Evolutionary conservation across 768 basidiomycete genomes (phyloP).

Genomic region (Lactifluus volemus): DNA sequence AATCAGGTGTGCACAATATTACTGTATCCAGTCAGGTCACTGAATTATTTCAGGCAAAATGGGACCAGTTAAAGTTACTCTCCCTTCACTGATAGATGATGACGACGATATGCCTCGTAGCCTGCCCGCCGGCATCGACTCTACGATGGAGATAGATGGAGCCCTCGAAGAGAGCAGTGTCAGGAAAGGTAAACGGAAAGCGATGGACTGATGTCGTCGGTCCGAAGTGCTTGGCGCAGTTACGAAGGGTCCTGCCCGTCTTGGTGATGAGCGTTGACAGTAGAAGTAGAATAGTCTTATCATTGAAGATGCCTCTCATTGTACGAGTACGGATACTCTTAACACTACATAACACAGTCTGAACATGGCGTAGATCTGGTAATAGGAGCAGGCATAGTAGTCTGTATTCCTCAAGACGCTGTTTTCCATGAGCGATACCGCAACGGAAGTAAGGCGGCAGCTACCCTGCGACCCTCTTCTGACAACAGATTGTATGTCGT

Average conservation of each 20-base stretch:
- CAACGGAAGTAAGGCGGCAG: constrained; percentile 79
- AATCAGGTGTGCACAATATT: constrained; percentile 41
- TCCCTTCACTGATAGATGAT: constrained; percentile 52
- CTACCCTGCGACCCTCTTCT: constrained; percentile 90
- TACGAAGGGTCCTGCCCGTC: not conserved
- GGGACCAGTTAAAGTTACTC: constrained; percentile 48
- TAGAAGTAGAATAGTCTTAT: not conserved
- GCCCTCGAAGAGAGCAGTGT: constrained; percentile 28
- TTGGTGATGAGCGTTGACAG: not conserved
- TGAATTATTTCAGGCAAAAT: constrained; percentile 35
- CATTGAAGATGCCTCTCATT: not conserved
- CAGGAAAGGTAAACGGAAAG: constrained; percentile 61
- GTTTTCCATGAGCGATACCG: constrained; percentile 44
- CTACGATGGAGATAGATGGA: constrained; percentile 21
- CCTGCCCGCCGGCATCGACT: constrained; percentile 1
- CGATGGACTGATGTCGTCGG: constrained; percentile 24
- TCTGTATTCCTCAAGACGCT: not conserved
- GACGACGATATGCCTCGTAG: constrained; percentile 38
- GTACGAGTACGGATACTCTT: not conserved
- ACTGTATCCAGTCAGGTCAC: not conserved
- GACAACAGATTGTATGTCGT: constrained; percentile 90
- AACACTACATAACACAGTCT: not conserved
- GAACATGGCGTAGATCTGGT: not conserved
- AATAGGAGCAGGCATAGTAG: not conserved
- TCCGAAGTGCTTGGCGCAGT: not conserved